Evolutionary conservation across 2,329 filamentous ascomycete species (phyloP).

Genomic region (Lasiodiplodia theobromae): DNA sequence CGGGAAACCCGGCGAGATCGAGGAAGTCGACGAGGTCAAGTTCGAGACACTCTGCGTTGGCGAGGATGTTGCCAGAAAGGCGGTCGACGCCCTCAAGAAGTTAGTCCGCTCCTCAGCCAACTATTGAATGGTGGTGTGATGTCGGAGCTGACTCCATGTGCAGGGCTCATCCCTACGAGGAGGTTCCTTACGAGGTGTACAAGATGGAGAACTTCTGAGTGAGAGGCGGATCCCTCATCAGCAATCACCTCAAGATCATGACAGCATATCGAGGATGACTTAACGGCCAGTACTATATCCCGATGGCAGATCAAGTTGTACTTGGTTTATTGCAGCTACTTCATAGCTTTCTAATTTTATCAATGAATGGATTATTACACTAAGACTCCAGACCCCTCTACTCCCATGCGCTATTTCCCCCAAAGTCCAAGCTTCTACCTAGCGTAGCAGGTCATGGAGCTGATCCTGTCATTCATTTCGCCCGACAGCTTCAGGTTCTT

Average conservation of each 20-base stretch:
- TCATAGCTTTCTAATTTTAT: neutral
- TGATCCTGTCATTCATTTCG: constrained; percentile 1
- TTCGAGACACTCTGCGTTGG: constrained; percentile 70
- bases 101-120: constrained; percentile 47
- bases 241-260: neutral
- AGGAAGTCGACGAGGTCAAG: constrained; percentile 66
- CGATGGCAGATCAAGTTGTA: neutral
- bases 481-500: constrained; percentile 6
- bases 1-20: constrained; percentile 63
- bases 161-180: constrained; percentile 56
- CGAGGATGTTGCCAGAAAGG: constrained; percentile 62
- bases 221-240: neutral
- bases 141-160: constrained; percentile 1
- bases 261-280: neutral
- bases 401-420: neutral
- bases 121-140: constrained; percentile 13
- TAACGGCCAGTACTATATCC: neutral
- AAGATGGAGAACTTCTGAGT: constrained; percentile 52
- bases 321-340: neutral
- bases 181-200: constrained; percentile 55
- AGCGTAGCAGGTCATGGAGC: neutral
- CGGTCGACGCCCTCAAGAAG: constrained; percentile 70
- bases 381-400: neutral
- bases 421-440: neutral
- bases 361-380: neutral